Conservation (phyloP, 805 yeast species). For the Blastobotrys mokoenaii region DNA sequence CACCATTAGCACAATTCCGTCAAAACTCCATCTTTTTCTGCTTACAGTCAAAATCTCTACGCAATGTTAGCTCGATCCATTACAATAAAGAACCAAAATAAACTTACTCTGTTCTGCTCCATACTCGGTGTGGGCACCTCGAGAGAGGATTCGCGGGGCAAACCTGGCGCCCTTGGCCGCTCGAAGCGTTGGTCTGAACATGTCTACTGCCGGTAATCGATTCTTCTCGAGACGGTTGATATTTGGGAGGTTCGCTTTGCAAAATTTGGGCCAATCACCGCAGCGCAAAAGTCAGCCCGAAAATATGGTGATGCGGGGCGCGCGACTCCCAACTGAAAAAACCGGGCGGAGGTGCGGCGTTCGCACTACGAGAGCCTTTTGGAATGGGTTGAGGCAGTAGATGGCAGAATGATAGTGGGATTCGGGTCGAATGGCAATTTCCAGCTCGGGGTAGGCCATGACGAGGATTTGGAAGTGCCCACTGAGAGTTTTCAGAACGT, state of each 20-base stretch:
- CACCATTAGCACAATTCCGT: background rate
- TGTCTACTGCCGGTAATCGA: background rate
- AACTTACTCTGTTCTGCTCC: conserved; percentile 13
- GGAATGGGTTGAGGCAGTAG: no score
- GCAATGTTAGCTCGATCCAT: background rate
- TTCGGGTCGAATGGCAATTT: conserved; percentile 82
- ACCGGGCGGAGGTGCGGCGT: no score
- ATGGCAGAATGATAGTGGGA: conserved; percentile 21
- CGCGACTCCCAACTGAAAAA: background rate
- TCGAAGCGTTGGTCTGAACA: conserved; percentile 4
- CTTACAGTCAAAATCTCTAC: no score
- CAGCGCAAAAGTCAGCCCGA: no score
- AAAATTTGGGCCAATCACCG: no score
- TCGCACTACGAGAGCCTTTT: no score
- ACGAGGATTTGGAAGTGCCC: conserved; percentile 35
- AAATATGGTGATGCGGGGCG: no score
- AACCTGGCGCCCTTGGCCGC: background rate
- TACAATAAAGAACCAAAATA: background rate
- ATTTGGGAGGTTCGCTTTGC: background rate
- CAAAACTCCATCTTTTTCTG: no score
- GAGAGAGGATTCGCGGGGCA: conserved; percentile 6
- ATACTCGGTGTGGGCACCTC: conserved; percentile 13
- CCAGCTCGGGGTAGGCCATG: conserved; percentile 60
- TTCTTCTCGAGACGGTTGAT: background rate
- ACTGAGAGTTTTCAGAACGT: background rate